Percentiles rank a stretch among this genome's conserved stretches.
Conservation (phyloP, 495 filamentous ascomycete genomes). For the Lophiotrema nucula region DNA sequence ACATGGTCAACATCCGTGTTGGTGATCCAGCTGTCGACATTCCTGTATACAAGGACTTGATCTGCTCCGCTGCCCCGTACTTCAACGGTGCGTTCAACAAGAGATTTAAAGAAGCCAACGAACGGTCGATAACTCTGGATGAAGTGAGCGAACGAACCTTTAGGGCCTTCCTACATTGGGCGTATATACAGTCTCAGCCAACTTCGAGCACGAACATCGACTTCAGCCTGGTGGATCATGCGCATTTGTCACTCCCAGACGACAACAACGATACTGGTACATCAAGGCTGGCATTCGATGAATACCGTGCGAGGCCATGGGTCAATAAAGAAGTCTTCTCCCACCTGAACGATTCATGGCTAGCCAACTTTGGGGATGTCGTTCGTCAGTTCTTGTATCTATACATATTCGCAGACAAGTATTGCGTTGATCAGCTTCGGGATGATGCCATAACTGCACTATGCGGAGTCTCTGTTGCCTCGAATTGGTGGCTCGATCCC, state of each 20-base stretch:
- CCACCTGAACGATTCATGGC: neutral
- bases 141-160: conserved; percentile 1
- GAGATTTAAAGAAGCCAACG: neutral
- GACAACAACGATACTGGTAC: too few relatives aligned
- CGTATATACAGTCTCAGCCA: too few relatives aligned
- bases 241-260: too few relatives aligned
- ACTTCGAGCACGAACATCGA: too few relatives aligned
- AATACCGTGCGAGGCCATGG: neutral
- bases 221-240: too few relatives aligned
- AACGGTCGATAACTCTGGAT: neutral
- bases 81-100: neutral
- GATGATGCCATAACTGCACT: neutral
- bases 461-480: neutral
- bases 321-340: too few relatives aligned
- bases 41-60: conserved; percentile 2
- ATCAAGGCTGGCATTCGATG: neutral
- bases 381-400: neutral
- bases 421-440: neutral
- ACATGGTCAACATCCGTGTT: conserved; percentile 3
- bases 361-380: neutral
- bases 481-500: neutral
- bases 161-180: conserved; percentile 2
- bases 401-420: conserved; percentile 8
- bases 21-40: neutral
- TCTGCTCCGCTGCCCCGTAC: conserved; percentile 1